Evolutionary conservation across 768 basidiomycete genomes (phyloP).

Genomic region (Kwoniella sp.): DNA sequence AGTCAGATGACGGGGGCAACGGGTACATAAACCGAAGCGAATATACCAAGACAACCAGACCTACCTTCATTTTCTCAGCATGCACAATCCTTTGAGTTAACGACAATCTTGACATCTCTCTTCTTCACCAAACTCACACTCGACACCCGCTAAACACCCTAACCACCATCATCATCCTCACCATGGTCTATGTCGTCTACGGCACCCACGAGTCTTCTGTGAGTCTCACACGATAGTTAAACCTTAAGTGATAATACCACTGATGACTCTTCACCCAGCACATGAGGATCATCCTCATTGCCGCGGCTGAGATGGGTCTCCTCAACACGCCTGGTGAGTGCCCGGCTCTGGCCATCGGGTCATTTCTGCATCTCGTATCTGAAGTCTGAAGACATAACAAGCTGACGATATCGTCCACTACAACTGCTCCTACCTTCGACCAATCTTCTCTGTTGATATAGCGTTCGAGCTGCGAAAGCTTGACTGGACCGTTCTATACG

Average conservation of each 20-base stretch:
- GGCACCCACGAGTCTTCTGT: constrained; percentile 7
- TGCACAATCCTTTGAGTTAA: too few relatives aligned
- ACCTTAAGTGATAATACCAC: too few relatives aligned
- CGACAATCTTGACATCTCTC: too few relatives aligned
- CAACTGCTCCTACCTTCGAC: background rate
- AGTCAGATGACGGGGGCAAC: too few relatives aligned
- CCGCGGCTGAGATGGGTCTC: constrained; percentile 8
- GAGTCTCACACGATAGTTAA: background rate
- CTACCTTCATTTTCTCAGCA: too few relatives aligned
- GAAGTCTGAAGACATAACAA: background rate
- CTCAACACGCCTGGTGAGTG: constrained; percentile 8
- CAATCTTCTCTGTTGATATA: background rate
- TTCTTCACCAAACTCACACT: too few relatives aligned
- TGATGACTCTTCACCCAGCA: too few relatives aligned
- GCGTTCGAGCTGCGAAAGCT: constrained; percentile 9
- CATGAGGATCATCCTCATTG: constrained; percentile 6
- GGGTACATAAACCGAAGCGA: too few relatives aligned
- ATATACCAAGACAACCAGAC: too few relatives aligned
- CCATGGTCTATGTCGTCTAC: constrained; percentile 8
- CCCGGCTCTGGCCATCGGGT: too few relatives aligned
- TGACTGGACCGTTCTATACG: constrained; percentile 3
- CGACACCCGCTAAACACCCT: background rate
- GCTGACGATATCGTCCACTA: background rate
- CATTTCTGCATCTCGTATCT: background rate
- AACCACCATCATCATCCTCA: background rate